phyloP scores from a whole-genome alignment of 805 yeast species.

The Nakazawaea pomicola region DNA sequence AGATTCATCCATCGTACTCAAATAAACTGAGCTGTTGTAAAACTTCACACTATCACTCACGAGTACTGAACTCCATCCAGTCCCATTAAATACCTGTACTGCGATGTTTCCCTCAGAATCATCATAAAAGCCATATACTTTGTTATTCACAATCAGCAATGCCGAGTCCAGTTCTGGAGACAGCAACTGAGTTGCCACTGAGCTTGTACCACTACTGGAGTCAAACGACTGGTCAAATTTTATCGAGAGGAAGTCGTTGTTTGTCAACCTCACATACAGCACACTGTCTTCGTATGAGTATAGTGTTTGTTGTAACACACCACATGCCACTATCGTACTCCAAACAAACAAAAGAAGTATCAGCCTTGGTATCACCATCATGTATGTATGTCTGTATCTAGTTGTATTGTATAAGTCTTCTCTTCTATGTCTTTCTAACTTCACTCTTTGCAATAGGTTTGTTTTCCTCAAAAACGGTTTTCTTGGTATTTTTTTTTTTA shows the following conservation, averaged over 20 bases:
- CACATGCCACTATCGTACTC: too few species aligned
- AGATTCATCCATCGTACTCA: conserved; percentile 34
- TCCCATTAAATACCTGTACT: conserved; percentile 1
- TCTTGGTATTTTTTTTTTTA: too few species aligned
- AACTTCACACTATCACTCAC: conserved; percentile 16
- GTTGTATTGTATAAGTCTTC: too few species aligned
- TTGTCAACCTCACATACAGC: conserved; percentile 10
- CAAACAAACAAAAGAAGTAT: too few species aligned
- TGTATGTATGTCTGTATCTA: too few species aligned
- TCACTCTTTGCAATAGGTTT: too few species aligned
- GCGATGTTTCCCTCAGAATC: conserved; percentile 1
- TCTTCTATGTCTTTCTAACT: too few species aligned
- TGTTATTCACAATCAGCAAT: not conserved
- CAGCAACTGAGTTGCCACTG: not conserved
- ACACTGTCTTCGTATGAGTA: conserved; percentile 1
- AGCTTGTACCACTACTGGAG: not conserved
- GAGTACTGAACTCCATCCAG: conserved; percentile 20
- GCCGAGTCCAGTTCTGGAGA: not conserved
- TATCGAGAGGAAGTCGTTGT: conserved; percentile 7
- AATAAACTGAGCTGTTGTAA: conserved; percentile 31
- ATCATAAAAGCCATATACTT: conserved; percentile 6
- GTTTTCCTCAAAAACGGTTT: too few species aligned
- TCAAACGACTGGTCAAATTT: conserved; percentile 7
- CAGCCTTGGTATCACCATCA: not conserved
- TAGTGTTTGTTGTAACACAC: conserved; percentile 5